Base-by-base conservation (phyloP, 2,329 filamentous ascomycete species). In the Aspergillus udagawae region DNA sequence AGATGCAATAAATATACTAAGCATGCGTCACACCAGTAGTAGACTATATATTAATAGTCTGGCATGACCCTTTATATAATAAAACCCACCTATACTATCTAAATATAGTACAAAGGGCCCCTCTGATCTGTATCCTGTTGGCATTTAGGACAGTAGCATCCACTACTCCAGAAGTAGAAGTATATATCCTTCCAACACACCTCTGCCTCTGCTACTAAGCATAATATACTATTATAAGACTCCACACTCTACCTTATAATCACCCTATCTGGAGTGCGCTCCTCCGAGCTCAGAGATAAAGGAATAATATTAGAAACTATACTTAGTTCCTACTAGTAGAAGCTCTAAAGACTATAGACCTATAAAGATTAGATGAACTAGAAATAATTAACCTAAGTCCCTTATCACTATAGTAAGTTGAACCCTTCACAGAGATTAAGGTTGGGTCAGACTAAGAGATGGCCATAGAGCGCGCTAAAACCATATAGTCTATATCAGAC, bases 1-100 rank as follows among this genome's bases (percentile, higher is more conserved):
- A 67, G 51, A 68, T 67, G 51, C 53, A 60, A 29, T 60, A 68
- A 55, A 50, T 66, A 29, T 69, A 68, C 49, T 54, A 67, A 54
- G 62, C 64, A 9, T 67, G 54, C 47, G 57, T 69, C 3, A 48
- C 54, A 28, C 64, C 63, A 21, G 55, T 63, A 5, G 14, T 67
- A 25, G 63, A 69, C 42, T 67, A 69, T 48, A 58, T 54, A 42
- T 67, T 60, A 2, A 64, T 58, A 2, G 60, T 67, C 44, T 69
- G 54, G 63, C 62, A 67, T 38, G 61, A 65, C 25, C 63, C 55
- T 17, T 49, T 56, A 12, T 60, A 53, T 23, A 56, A 64, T 38
- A 67, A 66, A 47, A 59, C 49, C n/a, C 59, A 67, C 45, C 56
- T 67, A 17, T 4, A 55, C 42, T 38, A 41, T 1, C 49, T 67